These are phyloP conservation scores for Hyphopichia fennica DNA, from an alignment of 1,139 yeast genomes.

Conservation along the genomic window DNA sequence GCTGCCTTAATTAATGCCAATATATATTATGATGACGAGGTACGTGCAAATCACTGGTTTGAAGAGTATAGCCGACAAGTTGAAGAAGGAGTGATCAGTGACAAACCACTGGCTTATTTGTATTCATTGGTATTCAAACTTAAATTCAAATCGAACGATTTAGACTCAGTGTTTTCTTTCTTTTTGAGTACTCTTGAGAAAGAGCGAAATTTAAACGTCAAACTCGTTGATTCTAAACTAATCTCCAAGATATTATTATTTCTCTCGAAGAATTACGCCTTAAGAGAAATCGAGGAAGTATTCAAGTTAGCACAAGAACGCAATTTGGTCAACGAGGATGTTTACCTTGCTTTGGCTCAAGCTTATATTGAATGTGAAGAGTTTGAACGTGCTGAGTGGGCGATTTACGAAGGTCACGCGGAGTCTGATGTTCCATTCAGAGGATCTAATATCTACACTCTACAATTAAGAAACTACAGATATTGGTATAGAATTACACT, in stretches of 20 bases:
- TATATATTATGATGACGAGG: conserved; percentile 44
- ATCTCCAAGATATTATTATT: conserved; percentile 18
- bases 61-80: conserved; percentile 16
- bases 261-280: conserved; percentile 22
- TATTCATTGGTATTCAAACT: conserved; percentile 43
- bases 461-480: conserved; percentile 33
- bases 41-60: conserved; percentile 33
- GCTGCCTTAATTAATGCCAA: conserved; percentile 50
- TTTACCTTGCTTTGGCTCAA: conserved; percentile 20
- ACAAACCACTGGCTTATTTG: conserved; percentile 34
- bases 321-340: conserved; percentile 14
- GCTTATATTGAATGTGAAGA: conserved; percentile 33
- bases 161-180: conserved; percentile 39
- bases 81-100: conserved; percentile 16
- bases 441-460: conserved; percentile 25
- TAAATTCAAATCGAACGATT: conserved; percentile 36
- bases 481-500: conserved; percentile 23
- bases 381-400: conserved; percentile 32
- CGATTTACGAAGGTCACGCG: conserved; percentile 30
- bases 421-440: conserved; percentile 29
- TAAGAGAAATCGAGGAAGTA: conserved; percentile 23
- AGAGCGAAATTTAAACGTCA: conserved; percentile 14
- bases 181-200: conserved; percentile 32
- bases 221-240: conserved; percentile 18
- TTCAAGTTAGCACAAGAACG: conserved; percentile 18